phyloP scores from a whole-genome alignment of 495 filamentous ascomycete species.

The Polyplosphaeria fusca region DNA sequence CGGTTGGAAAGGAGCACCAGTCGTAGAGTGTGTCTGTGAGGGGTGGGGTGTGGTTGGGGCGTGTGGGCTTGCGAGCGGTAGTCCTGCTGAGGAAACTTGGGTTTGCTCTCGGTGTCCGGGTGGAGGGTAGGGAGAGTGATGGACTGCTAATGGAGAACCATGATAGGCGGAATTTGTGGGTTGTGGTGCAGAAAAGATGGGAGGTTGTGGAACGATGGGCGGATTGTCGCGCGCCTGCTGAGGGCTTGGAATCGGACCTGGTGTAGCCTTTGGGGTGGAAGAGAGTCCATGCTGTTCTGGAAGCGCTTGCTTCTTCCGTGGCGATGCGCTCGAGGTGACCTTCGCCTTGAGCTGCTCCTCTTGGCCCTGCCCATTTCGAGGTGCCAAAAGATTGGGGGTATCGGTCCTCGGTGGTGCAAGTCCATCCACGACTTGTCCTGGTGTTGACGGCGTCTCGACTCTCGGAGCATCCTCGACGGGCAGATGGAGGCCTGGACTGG shows the following conservation, averaged over 20 bases:
- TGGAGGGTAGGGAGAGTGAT: conserved; percentile 37
- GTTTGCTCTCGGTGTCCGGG: conserved; percentile 17
- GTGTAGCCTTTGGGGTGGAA: conserved; percentile 8
- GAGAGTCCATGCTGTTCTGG: neutral
- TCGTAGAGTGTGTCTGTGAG: conserved; percentile 4
- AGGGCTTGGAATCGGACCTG: neutral
- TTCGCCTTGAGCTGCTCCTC: conserved; percentile 35
- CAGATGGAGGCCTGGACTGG: neutral
- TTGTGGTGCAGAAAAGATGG: conserved; percentile 15
- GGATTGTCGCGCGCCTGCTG: conserved; percentile 21
- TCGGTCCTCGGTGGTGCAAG: too few species aligned
- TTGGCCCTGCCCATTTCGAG: conserved; percentile 15
- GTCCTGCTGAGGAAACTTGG: conserved; percentile 1
- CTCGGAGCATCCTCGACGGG: neutral
- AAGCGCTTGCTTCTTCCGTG: conserved; percentile 18
- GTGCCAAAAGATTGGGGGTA: too few species aligned
- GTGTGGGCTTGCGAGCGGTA: conserved; percentile 27
- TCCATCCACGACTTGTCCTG: too few species aligned
- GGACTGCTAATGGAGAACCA: conserved; percentile 10
- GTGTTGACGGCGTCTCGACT: neutral
- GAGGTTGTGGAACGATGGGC: conserved; percentile 8
- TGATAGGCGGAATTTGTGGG: conserved; percentile 15
- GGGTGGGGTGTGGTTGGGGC: conserved; percentile 3
- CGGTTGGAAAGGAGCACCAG: conserved; percentile 6
- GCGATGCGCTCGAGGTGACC: conserved; percentile 27